phyloP scores from a whole-genome alignment of 495 filamentous ascomycete genomes.

The Ascobolus immersus region DNA sequence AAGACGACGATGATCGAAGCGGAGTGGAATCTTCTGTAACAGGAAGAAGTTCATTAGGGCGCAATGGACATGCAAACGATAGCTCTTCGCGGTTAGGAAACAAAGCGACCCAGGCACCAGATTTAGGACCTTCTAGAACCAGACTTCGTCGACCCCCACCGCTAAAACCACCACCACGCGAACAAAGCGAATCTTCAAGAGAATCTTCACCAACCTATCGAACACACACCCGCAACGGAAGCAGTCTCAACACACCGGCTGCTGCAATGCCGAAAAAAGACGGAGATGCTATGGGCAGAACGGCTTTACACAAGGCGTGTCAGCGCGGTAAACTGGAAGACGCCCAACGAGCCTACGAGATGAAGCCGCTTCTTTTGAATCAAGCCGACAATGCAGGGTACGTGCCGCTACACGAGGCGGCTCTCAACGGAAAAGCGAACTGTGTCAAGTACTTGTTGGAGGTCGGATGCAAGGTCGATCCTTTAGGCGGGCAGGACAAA shows the following conservation, averaged over 20 bases:
- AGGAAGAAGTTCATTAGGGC: constrained; percentile 6
- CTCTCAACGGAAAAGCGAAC: constrained; percentile 53
- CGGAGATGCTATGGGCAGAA: constrained; percentile 14
- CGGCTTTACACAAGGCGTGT: constrained; percentile 15
- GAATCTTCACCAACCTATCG: constrained; percentile 5
- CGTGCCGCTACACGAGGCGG: constrained; percentile 74
- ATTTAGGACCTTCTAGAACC: not conserved
- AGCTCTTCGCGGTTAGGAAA: not conserved
- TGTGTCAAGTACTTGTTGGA: constrained; percentile 62
- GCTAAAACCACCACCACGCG: constrained; percentile 7
- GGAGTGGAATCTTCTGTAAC: constrained; percentile 7
- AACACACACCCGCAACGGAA: constrained; percentile 10
- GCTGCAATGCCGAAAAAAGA: constrained; percentile 14
- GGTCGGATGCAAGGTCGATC: constrained; percentile 57
- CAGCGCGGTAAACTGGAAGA: constrained; percentile 11
- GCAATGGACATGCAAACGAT: constrained; percentile 7
- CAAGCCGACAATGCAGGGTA: constrained; percentile 81
- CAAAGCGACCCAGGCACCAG: constrained; percentile 3
- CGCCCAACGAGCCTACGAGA: constrained; percentile 22
- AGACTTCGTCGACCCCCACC: not conserved
- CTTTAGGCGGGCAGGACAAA: constrained; percentile 49
- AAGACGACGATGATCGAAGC: constrained; percentile 6
- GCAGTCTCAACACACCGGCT: constrained; percentile 11
- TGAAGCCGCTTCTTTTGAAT: constrained; percentile 66
- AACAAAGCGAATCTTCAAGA: constrained; percentile 10